These are phyloP conservation scores for Wickerhamiella galacta DNA, from an alignment of 805 yeast genomes.

Conservation along the genomic window DNA sequence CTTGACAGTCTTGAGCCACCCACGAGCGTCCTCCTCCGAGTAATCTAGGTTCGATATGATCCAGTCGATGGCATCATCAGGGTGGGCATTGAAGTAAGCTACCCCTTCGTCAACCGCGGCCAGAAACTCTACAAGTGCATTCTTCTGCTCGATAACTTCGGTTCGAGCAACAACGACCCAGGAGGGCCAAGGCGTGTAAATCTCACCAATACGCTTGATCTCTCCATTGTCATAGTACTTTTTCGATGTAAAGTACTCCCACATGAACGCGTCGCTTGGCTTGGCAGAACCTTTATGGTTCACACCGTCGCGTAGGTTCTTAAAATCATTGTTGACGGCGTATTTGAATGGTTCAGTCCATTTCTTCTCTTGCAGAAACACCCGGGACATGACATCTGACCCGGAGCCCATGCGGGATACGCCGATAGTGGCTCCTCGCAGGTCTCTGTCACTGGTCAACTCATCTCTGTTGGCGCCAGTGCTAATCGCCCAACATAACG, in stretches of 20 bases:
- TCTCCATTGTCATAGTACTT: constrained; percentile 67
- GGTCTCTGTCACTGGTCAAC: constrained; percentile 28
- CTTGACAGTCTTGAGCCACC: constrained; percentile 66
- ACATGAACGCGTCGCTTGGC: constrained; percentile 73
- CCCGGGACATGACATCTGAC: constrained; percentile 80
- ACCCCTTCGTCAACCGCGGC: constrained; percentile 51
- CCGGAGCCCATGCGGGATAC: constrained; percentile 84
- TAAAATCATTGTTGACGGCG: constrained; percentile 48
- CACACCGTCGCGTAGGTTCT: constrained; percentile 65
- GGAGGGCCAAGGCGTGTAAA: constrained; percentile 93
- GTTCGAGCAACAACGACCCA: constrained; percentile 59
- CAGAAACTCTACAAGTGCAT: constrained; percentile 27
- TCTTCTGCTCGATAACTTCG: constrained; percentile 22
- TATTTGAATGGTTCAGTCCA: constrained; percentile 32
- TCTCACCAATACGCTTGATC: constrained; percentile 69
- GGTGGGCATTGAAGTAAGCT: constrained; percentile 39
- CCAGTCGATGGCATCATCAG: constrained; percentile 47
- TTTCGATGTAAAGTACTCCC: constrained; percentile 88
- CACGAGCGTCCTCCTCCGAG: constrained; percentile 55
- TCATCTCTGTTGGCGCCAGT: constrained; percentile 52
- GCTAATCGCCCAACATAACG: constrained; percentile 80
- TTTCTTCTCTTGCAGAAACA: constrained; percentile 45
- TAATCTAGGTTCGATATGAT: constrained; percentile 60
- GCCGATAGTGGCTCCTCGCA: constrained; percentile 51
- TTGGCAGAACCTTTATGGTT: constrained; percentile 33